phyloP scores from a whole-genome alignment of 1,284 basidiomycete genomes.

The Ceratobasidium sp. region DNA sequence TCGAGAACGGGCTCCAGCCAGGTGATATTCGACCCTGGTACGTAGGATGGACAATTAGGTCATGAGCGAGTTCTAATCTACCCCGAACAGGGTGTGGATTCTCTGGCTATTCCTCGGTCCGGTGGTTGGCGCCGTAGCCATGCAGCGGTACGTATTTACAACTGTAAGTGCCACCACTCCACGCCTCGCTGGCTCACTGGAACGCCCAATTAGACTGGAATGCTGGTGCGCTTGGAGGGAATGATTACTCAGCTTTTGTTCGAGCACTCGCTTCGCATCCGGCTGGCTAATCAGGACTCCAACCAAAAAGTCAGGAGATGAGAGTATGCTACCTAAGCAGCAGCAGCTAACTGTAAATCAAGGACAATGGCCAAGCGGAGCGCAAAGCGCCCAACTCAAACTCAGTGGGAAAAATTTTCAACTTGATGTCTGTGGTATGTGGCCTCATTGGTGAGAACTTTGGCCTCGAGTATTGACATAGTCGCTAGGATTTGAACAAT shows the following conservation, averaged over 20 bases:
- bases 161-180: constrained; percentile 3
- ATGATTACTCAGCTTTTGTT: constrained; percentile 42
- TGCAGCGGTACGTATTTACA: constrained; percentile 39
- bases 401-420: constrained; percentile 39
- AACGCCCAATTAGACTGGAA: constrained; percentile 11
- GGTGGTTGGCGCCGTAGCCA: constrained; percentile 27
- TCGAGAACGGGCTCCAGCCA: background rate
- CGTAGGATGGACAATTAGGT: background rate
- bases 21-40: background rate
- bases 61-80: background rate
- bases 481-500: background rate
- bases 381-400: constrained; percentile 2
- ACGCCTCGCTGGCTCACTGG: background rate
- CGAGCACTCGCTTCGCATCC: constrained; percentile 41
- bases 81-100: constrained; percentile 38
- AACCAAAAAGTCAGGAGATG: background rate
- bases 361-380: background rate
- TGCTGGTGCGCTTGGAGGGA: constrained; percentile 38
- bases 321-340: background rate
- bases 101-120: constrained; percentile 40
- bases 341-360: background rate
- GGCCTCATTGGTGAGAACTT: background rate
- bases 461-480: background rate
- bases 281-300: constrained; percentile 34
- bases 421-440: constrained; percentile 39